A percentile compares a stretch with the other conserved stretches of the same genome.
Conservation (phyloP, 805 yeast genomes). For the Yarrowia phangngaensis region DNA sequence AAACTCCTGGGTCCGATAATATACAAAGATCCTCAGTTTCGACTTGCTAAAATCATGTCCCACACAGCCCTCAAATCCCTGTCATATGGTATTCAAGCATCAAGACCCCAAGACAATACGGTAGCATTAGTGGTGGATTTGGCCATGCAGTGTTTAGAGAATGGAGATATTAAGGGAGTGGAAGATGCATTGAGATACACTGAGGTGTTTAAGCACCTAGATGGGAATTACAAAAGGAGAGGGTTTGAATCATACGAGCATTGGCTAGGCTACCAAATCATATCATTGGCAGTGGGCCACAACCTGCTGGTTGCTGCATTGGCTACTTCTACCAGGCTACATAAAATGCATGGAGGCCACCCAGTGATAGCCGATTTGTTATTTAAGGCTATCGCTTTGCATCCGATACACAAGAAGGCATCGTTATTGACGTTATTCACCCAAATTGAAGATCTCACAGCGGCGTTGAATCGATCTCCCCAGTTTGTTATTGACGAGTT, state of each 20-base stretch:
- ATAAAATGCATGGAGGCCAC: neutral
- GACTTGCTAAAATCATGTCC: neutral
- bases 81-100: neutral
- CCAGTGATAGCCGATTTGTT: neutral
- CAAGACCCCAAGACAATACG: conserved; percentile 1
- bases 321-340: neutral
- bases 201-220: neutral
- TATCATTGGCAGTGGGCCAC: conserved; percentile 5
- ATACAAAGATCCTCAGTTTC: conserved; percentile 1
- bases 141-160: conserved; percentile 11
- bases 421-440: neutral
- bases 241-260: neutral
- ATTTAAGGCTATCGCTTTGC: conserved; percentile 16
- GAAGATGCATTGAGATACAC: neutral
- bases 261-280: conserved; percentile 12
- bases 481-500: neutral
- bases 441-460: neutral
- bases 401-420: conserved; percentile 4
- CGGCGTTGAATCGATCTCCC: neutral
- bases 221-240: neutral
- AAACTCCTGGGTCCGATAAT: neutral
- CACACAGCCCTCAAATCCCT: neutral
- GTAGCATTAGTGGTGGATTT: conserved; percentile 14
- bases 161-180: neutral
- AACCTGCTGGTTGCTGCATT: conserved; percentile 1